Evolutionary conservation across 345 rosid genomes (phyloP), one percentile per base, ranked within the genome.

Genomic region (Citrus australasica): DNA sequence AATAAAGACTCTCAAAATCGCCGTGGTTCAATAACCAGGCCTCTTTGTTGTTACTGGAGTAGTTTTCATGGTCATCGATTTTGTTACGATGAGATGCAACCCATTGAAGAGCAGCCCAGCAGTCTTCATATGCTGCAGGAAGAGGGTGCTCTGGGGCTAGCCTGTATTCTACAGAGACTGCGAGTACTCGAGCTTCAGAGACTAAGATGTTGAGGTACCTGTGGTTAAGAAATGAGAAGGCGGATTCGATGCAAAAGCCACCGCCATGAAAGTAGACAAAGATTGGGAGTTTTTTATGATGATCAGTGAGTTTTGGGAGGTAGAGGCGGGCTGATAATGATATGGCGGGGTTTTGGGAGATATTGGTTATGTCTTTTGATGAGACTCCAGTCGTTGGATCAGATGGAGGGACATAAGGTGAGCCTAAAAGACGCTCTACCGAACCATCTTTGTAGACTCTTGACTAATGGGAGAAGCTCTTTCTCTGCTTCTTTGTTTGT

Each of bases 81-180:
- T 63, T 63, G 13, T 46, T 28, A 3, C 48, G 48, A 32, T 83
- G 88, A 7, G 81, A 69, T 3, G 80, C 75, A 17, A 80, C 86
- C 87, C 87, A 83, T 32, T 83, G 80, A 14, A 87, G 84, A 3
- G 78, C 87, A 24, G 81, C 74, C 88, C 85, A 81, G 55, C 81
- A 81, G 33, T 85, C 90, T 9, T 83, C 80, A 46, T 81, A 87
- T 2, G 80, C 82, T 4, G 78, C 35, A 9, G 86, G 86, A 40
- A 87, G 76, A 25, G 75, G 82, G 67, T 83, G 75, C 38, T 84
- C 88, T 2, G 86, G 88, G 55, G 85, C 86, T n/a, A 79, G 73
- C 61, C 90, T 64, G 83, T 87, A 85, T 67, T 87, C 88, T 13
- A 87, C 73, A 5, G 87, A 82, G 71, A 87, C 82, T 0, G 72